phyloP scores from a whole-genome alignment of 805 yeast genomes.

The Yamadazyma laniorum region DNA sequence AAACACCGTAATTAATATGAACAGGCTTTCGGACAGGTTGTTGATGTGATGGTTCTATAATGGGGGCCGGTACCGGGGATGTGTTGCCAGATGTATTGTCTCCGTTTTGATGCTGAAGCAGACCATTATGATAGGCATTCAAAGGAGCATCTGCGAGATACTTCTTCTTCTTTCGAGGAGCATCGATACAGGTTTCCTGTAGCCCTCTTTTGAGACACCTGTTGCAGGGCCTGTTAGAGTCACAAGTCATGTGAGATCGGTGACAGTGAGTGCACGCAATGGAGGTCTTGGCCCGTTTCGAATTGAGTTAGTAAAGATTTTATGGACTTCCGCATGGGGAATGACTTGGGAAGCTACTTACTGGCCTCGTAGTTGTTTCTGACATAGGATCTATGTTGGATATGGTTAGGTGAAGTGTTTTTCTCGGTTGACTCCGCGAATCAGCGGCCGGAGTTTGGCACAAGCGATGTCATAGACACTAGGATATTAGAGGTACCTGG shows the following conservation, averaged over 20 bases:
- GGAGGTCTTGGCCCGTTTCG: constrained; percentile 61
- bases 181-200: constrained; percentile 74
- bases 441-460: neutral
- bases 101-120: neutral
- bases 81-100: neutral
- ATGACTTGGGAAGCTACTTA: constrained; percentile 1
- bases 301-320: constrained; percentile 8
- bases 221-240: constrained; percentile 76
- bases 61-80: neutral
- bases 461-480: too few relatives aligned
- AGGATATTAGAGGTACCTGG: too few relatives aligned
- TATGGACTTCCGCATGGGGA: too few relatives aligned
- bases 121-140: neutral
- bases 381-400: neutral
- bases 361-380: constrained; percentile 5
- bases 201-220: constrained; percentile 74
- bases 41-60: neutral
- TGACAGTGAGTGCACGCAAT: constrained; percentile 93
- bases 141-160: constrained; percentile 63
- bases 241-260: constrained; percentile 90
- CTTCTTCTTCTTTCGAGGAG: constrained; percentile 83
- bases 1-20: neutral
- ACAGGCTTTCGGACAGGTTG: too few relatives aligned
- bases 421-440: neutral
- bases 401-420: neutral